A percentile compares a stretch with the other conserved stretches of the same genome.
Evolutionary conservation across 1,139 yeast species (phyloP).

Genomic region (Yamadazyma spencermartinsiae): DNA sequence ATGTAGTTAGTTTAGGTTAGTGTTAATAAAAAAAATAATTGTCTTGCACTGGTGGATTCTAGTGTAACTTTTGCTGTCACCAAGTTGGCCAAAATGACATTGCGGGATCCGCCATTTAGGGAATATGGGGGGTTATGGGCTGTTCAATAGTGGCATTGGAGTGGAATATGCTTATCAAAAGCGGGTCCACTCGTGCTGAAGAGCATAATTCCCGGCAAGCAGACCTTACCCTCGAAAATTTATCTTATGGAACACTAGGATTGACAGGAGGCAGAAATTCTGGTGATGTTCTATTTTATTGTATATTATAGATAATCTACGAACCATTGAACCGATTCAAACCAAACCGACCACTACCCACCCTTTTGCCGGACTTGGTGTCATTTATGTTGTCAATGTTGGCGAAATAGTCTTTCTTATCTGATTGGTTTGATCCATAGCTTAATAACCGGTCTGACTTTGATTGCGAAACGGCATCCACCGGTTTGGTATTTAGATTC

Average conservation of each 20-base stretch:
- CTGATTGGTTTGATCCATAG: constrained; percentile 12
- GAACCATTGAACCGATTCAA: constrained; percentile 10
- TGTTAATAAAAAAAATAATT: no score
- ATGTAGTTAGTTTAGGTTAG: no score
- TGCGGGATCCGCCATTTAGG: no score
- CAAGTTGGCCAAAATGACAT: no score
- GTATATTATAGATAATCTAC: not conserved
- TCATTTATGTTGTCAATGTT: constrained; percentile 9
- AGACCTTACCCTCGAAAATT: not conserved
- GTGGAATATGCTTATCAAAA: not conserved
- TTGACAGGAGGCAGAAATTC: not conserved
- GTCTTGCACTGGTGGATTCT: no score
- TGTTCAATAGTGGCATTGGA: no score
- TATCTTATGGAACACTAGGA: not conserved
- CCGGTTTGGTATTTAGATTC: constrained; percentile 4
- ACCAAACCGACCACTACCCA: constrained; percentile 11
- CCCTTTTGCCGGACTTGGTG: constrained; percentile 9
- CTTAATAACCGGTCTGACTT: constrained; percentile 18
- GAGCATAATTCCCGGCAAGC: not conserved
- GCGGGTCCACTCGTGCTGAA: not conserved
- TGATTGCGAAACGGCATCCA: constrained; percentile 10
- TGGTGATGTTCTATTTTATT: not conserved
- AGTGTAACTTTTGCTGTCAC: no score
- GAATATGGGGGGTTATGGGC: no score
- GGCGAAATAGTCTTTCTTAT: constrained; percentile 18